Evolutionary conservation across 2,329 filamentous ascomycete genomes (phyloP), one percentile per base, ranked within the genome.

Genomic region (Sarocladium oryzae): DNA sequence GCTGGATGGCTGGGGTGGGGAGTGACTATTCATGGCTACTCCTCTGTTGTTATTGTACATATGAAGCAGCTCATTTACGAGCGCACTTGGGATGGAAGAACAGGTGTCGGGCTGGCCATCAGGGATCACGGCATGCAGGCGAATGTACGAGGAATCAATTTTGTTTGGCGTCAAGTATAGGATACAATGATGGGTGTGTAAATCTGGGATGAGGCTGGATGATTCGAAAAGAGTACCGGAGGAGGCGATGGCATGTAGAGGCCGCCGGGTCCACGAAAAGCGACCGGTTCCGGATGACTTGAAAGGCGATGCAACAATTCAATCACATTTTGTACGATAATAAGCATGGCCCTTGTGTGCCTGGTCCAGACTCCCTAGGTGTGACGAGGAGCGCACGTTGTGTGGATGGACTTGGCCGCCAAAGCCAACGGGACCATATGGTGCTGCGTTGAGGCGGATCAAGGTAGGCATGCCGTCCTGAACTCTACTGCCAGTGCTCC

Each of bases 91-190:
- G 21, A 16, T 7, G 13, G 16, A 16, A 6, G n/a, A 8, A 4
- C 5, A 15, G 6, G 33, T 40, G 6, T 16, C n/a, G 10, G 10
- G n/a, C 5, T 13, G 23, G 4, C 9, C 21, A 28, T 26, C 15
- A 26, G 40, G 40, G 11, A 48, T 20, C 4, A 48, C 5, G n/a
- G 43, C 15, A 26, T 20, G n/a, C 21, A 26, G 26, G 33, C 21
- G 28, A 20, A 28, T 48, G 43, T 48, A 48, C 43, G 43, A 48
- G 43, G 43, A 33, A 11, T 20, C 20, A 8, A 10, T 23, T 45
- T 48, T 32, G 43, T 48, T 32, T 48, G 43, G 43, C 43, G 43
- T 48, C 28, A 30, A 48, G 43, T 33, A 48, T 48, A 33, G 43
- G 43, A 48, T 48, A 20, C 43, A 48, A 10, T 13, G 43, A 32